These are phyloP conservation scores for Pleurotus sapidus DNA, from an alignment of 768 basidiomycete genomes.

Conservation along the genomic window DNA sequence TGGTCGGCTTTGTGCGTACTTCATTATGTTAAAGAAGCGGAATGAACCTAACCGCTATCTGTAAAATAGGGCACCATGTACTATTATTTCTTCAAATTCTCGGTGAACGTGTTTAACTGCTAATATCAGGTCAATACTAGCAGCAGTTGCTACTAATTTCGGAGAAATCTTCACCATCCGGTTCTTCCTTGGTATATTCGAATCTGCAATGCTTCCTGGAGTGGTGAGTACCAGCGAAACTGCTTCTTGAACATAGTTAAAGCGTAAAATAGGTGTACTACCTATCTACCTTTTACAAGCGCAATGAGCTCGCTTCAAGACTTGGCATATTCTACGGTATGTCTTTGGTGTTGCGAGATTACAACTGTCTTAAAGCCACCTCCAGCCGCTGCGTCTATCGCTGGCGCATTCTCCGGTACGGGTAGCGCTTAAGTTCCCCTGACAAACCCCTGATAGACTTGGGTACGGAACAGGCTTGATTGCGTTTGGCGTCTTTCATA, in stretches of 20 bases:
- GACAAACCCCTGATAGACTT: too few species aligned
- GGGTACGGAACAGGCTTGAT: conserved; percentile 31
- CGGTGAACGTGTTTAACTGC: background rate
- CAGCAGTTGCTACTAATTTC: conserved; percentile 44
- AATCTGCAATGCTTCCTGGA: conserved; percentile 47
- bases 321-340: conserved; percentile 48
- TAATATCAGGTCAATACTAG: conserved; percentile 36
- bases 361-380: too few species aligned
- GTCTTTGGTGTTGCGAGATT: background rate
- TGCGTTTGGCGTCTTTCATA: conserved; percentile 52
- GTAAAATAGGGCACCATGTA: conserved; percentile 37
- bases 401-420: conserved; percentile 44
- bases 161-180: conserved; percentile 48
- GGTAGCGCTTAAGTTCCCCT: too few species aligned
- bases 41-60: background rate
- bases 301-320: conserved; percentile 48
- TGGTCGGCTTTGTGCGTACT: conserved; percentile 42
- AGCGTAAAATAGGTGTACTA: conserved; percentile 35
- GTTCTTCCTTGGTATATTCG: conserved; percentile 49
- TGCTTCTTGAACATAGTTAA: background rate
- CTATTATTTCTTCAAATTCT: conserved; percentile 6
- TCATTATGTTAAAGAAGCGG: background rate
- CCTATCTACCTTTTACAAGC: conserved; percentile 49
- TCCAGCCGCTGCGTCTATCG: conserved; percentile 40
- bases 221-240: conserved; percentile 23